phyloP scores from a whole-genome alignment of 1,284 basidiomycete species.

The Marasmius fiardii region DNA sequence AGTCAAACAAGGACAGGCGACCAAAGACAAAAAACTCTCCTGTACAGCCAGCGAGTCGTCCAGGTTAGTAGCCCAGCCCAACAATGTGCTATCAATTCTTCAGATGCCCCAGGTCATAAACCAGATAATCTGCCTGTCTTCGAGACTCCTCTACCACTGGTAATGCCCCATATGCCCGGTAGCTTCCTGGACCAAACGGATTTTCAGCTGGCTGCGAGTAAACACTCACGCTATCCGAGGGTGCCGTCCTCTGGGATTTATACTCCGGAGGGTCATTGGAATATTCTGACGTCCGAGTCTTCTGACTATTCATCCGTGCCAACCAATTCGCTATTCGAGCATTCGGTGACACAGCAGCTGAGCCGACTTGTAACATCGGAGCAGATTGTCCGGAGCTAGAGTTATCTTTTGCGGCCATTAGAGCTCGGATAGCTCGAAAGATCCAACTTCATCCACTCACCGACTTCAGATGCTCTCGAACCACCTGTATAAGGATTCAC shows the following conservation, averaged over 20 bases:
- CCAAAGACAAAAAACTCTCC: no score
- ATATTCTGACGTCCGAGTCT: not conserved
- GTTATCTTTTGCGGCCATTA: not conserved
- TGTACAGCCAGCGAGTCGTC: no score
- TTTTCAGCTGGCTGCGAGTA: not conserved
- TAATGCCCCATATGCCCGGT: not conserved
- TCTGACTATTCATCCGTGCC: not conserved
- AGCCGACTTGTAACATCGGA: not conserved
- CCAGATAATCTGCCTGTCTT: not conserved
- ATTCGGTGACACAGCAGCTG: not conserved
- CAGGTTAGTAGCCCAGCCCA: no score
- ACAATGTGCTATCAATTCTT: not conserved
- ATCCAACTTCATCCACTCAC: not conserved
- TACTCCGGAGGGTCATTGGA: not conserved
- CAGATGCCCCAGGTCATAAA: not conserved
- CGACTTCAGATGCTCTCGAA: not conserved
- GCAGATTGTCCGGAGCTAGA: not conserved
- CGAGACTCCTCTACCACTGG: no score
- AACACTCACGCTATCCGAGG: not conserved
- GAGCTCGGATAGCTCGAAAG: not conserved
- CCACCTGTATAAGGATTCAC: not conserved
- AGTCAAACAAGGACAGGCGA: no score
- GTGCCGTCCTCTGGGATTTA: not conserved
- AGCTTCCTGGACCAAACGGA: not conserved
- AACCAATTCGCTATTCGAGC: not conserved